Evolutionary conservation across 75 land plant genomes (phyloP), one percentile per base, ranked within the genome.

Genomic region (Selaginella moellendorffii): DNA sequence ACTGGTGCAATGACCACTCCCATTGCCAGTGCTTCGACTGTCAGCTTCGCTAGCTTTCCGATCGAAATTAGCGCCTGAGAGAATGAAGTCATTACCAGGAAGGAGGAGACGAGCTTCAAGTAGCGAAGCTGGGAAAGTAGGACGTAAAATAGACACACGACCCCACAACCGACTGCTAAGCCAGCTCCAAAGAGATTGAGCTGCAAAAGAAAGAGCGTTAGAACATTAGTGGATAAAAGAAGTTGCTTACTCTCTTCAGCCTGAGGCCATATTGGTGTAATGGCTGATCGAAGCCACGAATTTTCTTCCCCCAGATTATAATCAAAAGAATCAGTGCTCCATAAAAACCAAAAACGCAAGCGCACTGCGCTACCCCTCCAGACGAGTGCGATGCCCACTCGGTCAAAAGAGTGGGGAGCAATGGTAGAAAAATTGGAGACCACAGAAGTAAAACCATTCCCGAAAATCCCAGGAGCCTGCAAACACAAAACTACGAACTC

Each of bases 261-360:
- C 1, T 36, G 14, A 65, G 17, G 1, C 99, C 99, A 74, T 95
- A 95, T 31, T 81, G 77, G 53, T 69, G 26, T 22, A 87, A 72
- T 46, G 99, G 86, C 54, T 82, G 46, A 30, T 86, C 84, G 74
- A 82, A 90, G 8, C 96, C 90, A 31, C 91, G 96, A 30, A 89
- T 83, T 69, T 82, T 77, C 71, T 74, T 95, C 14, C 98, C 99
- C 99, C 99, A 95, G 26, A 82, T 46, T 24, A 71, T 70, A 30
- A 89, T 68, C 52, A 95, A 77, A 36, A 89, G 80, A 58, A 72
- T 66, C 52, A 80, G 51, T 58, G 99, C 84, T 53, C 68, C 71
- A 65, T 89, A 89, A 1, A 95, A 78, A 9, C 99, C 90, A 52
- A 79, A 26, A 25, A 70, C 66, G 59, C 91, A 82, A 72, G 76